Conservation (phyloP, 345 rosid species). For the Citrus glauca region DNA sequence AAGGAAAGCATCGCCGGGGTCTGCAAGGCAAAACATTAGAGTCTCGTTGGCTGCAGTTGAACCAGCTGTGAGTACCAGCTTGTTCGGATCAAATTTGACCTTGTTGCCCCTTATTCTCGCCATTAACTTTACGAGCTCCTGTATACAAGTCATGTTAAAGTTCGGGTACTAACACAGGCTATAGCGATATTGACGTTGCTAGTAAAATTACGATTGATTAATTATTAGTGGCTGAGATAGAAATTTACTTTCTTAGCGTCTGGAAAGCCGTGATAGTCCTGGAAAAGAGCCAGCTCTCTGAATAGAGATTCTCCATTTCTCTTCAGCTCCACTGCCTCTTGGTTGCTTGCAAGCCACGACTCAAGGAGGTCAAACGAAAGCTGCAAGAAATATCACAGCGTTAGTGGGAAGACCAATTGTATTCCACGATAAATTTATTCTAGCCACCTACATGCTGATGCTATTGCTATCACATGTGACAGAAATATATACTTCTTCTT, state of each 20-base stretch:
- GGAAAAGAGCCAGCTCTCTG: conserved; percentile 73
- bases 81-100: conserved; percentile 59
- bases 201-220: too few relatives aligned
- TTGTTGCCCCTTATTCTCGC: conserved; percentile 59
- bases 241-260: conserved; percentile 59
- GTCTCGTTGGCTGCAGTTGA: conserved; percentile 92
- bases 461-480: neutral
- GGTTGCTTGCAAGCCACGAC: conserved; percentile 65
- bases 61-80: conserved; percentile 81
- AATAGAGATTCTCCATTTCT: conserved; percentile 53
- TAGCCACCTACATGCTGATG: neutral
- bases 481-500: neutral
- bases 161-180: neutral
- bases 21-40: conserved; percentile 79
- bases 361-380: conserved; percentile 70
- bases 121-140: conserved; percentile 73
- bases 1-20: conserved; percentile 87
- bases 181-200: too few relatives aligned
- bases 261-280: conserved; percentile 86
- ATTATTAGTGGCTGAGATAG: neutral
- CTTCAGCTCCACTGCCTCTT: conserved; percentile 46
- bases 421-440: neutral
- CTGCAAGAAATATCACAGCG: conserved; percentile 31
- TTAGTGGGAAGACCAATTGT: neutral
- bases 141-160: neutral